These are phyloP conservation scores for Ceratocystis huliohia DNA, from an alignment of 2,329 filamentous ascomycete species.

Conservation along the genomic window DNA sequence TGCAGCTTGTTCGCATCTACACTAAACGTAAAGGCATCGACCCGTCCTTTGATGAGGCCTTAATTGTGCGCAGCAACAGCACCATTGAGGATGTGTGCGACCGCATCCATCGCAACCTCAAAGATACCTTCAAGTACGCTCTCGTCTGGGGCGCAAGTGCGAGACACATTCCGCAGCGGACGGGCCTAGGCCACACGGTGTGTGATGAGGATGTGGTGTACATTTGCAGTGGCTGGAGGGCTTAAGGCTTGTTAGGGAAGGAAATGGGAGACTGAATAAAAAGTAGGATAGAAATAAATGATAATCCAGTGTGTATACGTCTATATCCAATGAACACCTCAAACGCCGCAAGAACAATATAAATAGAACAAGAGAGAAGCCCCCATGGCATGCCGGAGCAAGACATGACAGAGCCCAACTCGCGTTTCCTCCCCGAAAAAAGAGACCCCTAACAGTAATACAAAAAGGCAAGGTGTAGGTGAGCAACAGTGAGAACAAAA, in stretches of 20 bases:
- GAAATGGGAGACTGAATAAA: neutral
- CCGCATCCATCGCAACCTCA: slow-evolving; percentile 80
- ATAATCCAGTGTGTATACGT: slow-evolving; percentile 7
- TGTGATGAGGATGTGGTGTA: slow-evolving; percentile 56
- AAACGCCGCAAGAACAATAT: slow-evolving; percentile 13
- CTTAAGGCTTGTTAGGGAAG: slow-evolving; percentile 29
- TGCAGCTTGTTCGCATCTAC: slow-evolving; percentile 82
- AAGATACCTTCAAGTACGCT: slow-evolving; percentile 98
- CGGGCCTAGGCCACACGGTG: slow-evolving; percentile 73
- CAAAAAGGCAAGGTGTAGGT: no score
- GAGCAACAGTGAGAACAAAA: no score
- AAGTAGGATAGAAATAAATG: slow-evolving; percentile 14
- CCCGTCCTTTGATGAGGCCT: slow-evolving; percentile 76
- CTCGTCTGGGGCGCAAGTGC: slow-evolving; percentile 96
- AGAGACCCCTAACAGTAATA: no score
- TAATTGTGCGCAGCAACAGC: slow-evolving; percentile 81
- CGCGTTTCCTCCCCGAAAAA: no score
- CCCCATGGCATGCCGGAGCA: no score
- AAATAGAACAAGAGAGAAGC: slow-evolving; percentile 18
- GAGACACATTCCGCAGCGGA: slow-evolving; percentile 83
- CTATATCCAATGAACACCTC: slow-evolving; percentile 8
- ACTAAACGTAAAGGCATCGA: slow-evolving; percentile 91
- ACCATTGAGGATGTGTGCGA: slow-evolving; percentile 97
- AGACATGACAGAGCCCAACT: slow-evolving; percentile 9
- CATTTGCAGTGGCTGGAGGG: slow-evolving; percentile 52